Evolutionary conservation across 2,329 filamentous ascomycete genomes (phyloP).

Genomic region (Septoria linicola): DNA sequence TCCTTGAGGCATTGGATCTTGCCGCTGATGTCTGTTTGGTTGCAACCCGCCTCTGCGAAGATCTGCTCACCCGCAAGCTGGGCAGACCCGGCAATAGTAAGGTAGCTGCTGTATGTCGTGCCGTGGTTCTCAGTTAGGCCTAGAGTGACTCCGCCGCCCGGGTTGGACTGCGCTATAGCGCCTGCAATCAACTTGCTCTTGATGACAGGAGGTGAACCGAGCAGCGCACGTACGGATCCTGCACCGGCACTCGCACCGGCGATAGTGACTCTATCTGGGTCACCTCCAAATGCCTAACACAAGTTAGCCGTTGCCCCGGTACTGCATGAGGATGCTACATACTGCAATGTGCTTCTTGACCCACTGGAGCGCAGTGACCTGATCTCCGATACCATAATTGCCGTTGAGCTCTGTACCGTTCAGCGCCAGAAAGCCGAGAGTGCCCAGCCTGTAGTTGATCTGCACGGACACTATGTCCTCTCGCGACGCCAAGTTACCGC

Average conservation of each 20-base stretch:
- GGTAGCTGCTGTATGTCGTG: conserved; percentile 59
- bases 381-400: conserved; percentile 55
- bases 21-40: conserved; percentile 44
- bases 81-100: conserved; percentile 56
- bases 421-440: conserved; percentile 59
- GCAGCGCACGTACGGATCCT: conserved; percentile 56
- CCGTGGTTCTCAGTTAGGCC: conserved; percentile 57
- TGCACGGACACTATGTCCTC: conserved; percentile 60
- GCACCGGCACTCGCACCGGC: conserved; percentile 54
- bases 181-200: conserved; percentile 46
- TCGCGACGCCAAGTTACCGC: conserved; percentile 55
- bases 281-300: not conserved
- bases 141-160: conserved; percentile 57
- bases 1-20: conserved; percentile 56
- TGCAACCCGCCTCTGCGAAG: conserved; percentile 54
- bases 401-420: conserved; percentile 56
- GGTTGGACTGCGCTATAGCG: conserved; percentile 52
- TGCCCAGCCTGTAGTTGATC: conserved; percentile 61
- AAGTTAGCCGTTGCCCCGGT: too few species aligned
- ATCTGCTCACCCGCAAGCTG: conserved; percentile 52
- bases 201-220: conserved; percentile 52
- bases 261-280: conserved; percentile 47
- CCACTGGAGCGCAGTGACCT: conserved; percentile 53
- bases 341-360: conserved; percentile 45
- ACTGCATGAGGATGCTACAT: too few species aligned